These are phyloP conservation scores for Alloteropsis angusta DNA, from an alignment of 202 grass and related monocot species.

Conservation along the genomic window DNA sequence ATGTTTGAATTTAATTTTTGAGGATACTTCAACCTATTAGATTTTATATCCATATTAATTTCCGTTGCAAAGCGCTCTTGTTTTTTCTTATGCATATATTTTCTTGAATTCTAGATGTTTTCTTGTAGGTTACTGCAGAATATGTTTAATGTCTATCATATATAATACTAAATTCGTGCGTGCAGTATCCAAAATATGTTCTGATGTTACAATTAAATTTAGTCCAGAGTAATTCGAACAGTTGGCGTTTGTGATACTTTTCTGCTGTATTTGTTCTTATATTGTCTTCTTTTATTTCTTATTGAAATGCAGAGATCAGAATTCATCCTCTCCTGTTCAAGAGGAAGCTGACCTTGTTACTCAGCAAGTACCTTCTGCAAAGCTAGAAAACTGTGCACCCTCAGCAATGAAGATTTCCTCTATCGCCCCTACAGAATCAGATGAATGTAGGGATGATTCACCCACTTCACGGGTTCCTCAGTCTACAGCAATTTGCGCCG, in stretches of 20 bases:
- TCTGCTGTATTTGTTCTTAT: constrained; percentile 17
- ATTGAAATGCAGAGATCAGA: constrained; percentile 41
- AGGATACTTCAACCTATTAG: background rate
- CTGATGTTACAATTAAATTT: background rate
- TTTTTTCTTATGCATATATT: background rate
- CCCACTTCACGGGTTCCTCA: constrained; percentile 16
- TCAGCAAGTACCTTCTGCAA: constrained; percentile 22
- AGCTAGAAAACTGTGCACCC: constrained; percentile 20
- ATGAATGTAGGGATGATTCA: constrained; percentile 31
- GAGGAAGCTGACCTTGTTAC: constrained; percentile 19
- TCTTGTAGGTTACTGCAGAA: background rate
- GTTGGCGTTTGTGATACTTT: background rate
- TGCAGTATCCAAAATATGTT: background rate
- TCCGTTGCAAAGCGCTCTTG: background rate
- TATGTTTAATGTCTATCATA: background rate
- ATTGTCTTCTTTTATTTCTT: constrained; percentile 9
- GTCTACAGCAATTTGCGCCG: constrained; percentile 14
- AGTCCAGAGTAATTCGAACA: background rate
- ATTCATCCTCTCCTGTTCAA: constrained; percentile 34
- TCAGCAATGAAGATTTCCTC: constrained; percentile 16
- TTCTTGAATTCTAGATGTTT: background rate
- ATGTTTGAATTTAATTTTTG: background rate
- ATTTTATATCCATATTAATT: background rate
- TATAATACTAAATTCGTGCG: background rate
- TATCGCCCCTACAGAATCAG: constrained; percentile 10